Percentiles rank a stretch among this genome's conserved stretches.
Conservation (phyloP, 1,284 basidiomycete genomes). For the Fistulina hepatica region DNA sequence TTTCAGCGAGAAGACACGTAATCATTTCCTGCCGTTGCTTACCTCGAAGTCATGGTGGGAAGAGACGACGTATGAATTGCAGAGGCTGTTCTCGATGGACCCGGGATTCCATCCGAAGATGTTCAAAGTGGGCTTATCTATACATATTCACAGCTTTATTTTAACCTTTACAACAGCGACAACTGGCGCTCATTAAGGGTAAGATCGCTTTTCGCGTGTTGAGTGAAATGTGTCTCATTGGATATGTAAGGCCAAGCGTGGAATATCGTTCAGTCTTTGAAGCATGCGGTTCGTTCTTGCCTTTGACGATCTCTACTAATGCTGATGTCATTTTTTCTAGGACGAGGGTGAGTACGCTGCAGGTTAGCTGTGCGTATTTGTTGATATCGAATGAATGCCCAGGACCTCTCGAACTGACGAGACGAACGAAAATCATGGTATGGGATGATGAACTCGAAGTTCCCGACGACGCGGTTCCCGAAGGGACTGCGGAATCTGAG, state of each 20-base stretch:
- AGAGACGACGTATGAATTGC: conserved; percentile 69
- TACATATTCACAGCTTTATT: conserved; percentile 1
- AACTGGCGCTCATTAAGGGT: conserved; percentile 86
- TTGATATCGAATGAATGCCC: too few relatives aligned
- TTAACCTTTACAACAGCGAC: conserved; percentile 38
- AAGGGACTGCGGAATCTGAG: conserved; percentile 9
- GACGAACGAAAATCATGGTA: conserved; percentile 66
- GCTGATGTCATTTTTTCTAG: conserved; percentile 25
- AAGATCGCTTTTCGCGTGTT: neutral
- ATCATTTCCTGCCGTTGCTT: conserved; percentile 73
- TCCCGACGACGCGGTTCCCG: conserved; percentile 39
- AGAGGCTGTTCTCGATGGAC: conserved; percentile 71
- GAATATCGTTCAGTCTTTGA: conserved; percentile 79
- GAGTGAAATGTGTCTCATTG: conserved; percentile 2
- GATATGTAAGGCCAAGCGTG: conserved; percentile 54
- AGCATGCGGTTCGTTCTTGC: conserved; percentile 45
- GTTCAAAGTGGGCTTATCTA: conserved; percentile 48
- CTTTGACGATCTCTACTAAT: conserved; percentile 4
- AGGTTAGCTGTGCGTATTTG: conserved; percentile 8
- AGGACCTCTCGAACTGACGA: conserved; percentile 79
- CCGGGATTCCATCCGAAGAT: conserved; percentile 80
- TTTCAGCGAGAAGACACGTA: conserved; percentile 73
- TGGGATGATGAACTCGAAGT: conserved; percentile 80
- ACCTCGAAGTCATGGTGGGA: conserved; percentile 86
- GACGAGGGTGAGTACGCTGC: conserved; percentile 40